These are phyloP conservation scores for Sicyos baderoa DNA, from an alignment of 306 rosid genomes.

Conservation along the genomic window DNA sequence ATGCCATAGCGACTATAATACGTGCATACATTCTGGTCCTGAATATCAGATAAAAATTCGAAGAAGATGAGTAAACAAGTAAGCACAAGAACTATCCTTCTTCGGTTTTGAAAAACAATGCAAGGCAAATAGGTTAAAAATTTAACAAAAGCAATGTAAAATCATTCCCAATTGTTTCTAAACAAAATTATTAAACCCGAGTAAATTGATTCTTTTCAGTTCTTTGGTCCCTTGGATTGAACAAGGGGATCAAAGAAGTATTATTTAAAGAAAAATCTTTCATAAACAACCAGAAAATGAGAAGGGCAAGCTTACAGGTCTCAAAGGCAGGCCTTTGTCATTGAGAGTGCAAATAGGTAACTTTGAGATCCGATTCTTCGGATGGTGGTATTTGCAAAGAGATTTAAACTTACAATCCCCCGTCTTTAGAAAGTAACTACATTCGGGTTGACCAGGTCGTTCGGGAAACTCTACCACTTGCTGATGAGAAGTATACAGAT, in stretches of 20 bases:
- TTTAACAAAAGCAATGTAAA: neutral
- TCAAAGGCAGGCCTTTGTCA: conserved; percentile 88
- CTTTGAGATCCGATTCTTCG: conserved; percentile 38
- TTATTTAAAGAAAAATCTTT: neutral
- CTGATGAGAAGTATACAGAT: conserved; percentile 42
- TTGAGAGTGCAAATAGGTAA: conserved; percentile 41
- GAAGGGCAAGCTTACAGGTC: conserved; percentile 60
- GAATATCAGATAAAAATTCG: conserved; percentile 25
- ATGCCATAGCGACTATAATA: conserved; percentile 81
- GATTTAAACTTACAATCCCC: conserved; percentile 79
- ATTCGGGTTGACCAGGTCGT: conserved; percentile 88
- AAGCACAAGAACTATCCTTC: neutral
- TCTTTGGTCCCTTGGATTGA: neutral
- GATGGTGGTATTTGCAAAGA: conserved; percentile 89
- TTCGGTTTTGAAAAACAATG: neutral
- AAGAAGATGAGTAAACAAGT: neutral
- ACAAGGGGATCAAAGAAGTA: no score
- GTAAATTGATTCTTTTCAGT: neutral
- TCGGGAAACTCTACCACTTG: conserved; percentile 65
- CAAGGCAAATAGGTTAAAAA: neutral
- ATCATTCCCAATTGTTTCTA: neutral
- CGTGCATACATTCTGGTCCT: conserved; percentile 72
- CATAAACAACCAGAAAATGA: conserved; percentile 12
- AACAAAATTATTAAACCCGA: neutral
- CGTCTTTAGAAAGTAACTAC: conserved; percentile 77